These are phyloP conservation scores for Cenchrus purpureus DNA, from an alignment of 176 grass and related monocot genomes.

Conservation along the genomic window DNA sequence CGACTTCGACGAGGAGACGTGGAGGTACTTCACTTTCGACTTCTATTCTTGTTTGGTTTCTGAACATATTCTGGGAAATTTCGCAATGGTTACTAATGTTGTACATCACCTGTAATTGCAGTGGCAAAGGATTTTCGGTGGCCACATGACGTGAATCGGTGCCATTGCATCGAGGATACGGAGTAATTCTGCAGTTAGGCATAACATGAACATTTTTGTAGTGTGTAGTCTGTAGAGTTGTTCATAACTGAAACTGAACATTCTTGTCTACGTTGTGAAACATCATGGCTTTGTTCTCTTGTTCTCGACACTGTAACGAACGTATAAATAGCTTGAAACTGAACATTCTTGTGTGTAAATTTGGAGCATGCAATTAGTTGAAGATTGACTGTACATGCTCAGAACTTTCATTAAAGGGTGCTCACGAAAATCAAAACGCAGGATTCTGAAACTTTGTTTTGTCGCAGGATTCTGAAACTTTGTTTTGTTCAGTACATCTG, in stretches of 20 bases:
- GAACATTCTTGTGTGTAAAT: no score
- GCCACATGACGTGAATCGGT: neutral
- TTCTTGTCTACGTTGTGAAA: constrained; percentile 2
- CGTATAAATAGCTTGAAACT: neutral
- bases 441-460: neutral
- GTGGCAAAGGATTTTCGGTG: constrained; percentile 16
- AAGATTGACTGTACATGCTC: neutral
- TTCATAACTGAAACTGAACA: constrained; percentile 17
- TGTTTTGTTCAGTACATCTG: neutral
- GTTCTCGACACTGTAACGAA: neutral
- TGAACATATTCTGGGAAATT: constrained; percentile 11
- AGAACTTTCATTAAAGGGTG: neutral
- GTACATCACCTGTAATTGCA: constrained; percentile 7
- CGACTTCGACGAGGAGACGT: constrained; percentile 54
- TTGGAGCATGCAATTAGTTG: neutral
- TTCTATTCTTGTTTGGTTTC: neutral
- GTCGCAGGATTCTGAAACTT: no score
- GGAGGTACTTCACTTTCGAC: constrained; percentile 54
- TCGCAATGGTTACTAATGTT: neutral
- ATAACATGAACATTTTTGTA: neutral
- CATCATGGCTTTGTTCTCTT: neutral
- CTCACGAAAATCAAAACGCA: neutral
- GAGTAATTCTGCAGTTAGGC: constrained; percentile 12
- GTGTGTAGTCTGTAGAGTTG: neutral
- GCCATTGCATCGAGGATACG: neutral